Base-by-base conservation (phyloP, 495 filamentous ascomycete species). In the Talaromyces adpressus region DNA sequence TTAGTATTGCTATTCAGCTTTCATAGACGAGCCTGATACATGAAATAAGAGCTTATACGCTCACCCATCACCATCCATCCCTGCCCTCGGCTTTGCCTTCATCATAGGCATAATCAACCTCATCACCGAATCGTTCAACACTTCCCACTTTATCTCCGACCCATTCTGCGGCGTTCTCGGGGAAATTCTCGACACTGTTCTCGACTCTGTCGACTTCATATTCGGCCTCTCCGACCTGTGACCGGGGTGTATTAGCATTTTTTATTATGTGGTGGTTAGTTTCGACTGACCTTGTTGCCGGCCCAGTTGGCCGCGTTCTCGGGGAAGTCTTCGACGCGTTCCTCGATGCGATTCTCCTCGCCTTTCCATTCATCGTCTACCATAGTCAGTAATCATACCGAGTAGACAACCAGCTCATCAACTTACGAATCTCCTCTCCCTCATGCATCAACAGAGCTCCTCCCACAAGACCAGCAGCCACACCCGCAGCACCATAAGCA, bases 371-470 rank as follows among this genome's bases (percentile, higher is more conserved):
- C 61, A 9, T 73, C 67, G 47, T 73, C 72, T 70, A 64, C n/a
- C 36, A 23, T n/a, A 25, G 49, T 70, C 67, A 57, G 39, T 70
- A 64, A 23, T 70, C 67, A 41, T 62, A 71, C 72, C 2, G 68
- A 70, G 61, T 70, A 73, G 29, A 72, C 66, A 57, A 32, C 52
- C 29, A 54, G 41, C 34, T 27, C n/a, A 14, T 16, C 45, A 56
- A 73, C 77, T 62, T 72, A 82, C 80, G 65, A 20, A 83, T 69
- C 51, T 78, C 64, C 58, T 71, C 73, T 2, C 68, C 72, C 61
- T 73, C 81, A 64, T 83, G 71, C 54, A 79, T 79, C 57, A 83
- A 62, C 29, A 85, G 57, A 6, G 82, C 84, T 18, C 82, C 83
- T 32, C 82, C 84, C 27, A 81, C 67, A 16, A 78, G 72, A 16